Conservation (phyloP, 2,329 filamentous ascomycete species). For the Ploettnerulaceae sp. region DNA sequence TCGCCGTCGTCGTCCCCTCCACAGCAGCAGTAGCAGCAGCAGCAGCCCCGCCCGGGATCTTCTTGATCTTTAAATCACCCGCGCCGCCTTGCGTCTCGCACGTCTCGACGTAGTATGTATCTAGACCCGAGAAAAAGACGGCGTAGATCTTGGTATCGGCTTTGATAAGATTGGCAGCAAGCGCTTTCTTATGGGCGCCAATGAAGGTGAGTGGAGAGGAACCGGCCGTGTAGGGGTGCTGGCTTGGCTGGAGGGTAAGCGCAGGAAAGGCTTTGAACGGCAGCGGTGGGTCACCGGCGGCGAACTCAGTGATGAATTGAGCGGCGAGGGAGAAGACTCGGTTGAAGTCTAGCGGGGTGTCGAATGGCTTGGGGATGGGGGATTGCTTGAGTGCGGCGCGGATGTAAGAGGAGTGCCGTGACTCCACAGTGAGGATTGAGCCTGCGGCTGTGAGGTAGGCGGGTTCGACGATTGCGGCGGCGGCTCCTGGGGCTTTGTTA, state of each 20-base stretch:
- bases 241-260: conserved; percentile 33
- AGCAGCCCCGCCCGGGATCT: conserved; percentile 16
- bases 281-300: conserved; percentile 46
- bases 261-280: conserved; percentile 57
- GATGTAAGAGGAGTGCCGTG: conserved; percentile 59
- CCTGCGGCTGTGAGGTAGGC: conserved; percentile 56
- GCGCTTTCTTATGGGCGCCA: conserved; percentile 23
- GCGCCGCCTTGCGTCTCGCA: conserved; percentile 16
- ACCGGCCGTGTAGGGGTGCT: conserved; percentile 25
- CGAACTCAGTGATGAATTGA: conserved; percentile 55
- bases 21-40: no score
- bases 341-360: conserved; percentile 53
- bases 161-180: conserved; percentile 11
- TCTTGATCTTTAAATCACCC: conserved; percentile 23
- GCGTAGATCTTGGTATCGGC: conserved; percentile 22
- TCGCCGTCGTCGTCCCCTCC: no score
- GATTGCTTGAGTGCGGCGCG: conserved; percentile 44
- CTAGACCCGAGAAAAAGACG: conserved; percentile 28
- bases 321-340: conserved; percentile 61
- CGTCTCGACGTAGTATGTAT: conserved; percentile 27
- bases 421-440: conserved; percentile 59
- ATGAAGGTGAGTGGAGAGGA: conserved; percentile 22
- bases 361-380: conserved; percentile 56
- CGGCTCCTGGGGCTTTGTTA: conserved; percentile 52
- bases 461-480: conserved; percentile 51